Percentiles rank a stretch among this genome's conserved stretches.
These are phyloP conservation scores for Yamadazyma olivae DNA, from an alignment of 805 yeast species.

Conservation along the genomic window DNA sequence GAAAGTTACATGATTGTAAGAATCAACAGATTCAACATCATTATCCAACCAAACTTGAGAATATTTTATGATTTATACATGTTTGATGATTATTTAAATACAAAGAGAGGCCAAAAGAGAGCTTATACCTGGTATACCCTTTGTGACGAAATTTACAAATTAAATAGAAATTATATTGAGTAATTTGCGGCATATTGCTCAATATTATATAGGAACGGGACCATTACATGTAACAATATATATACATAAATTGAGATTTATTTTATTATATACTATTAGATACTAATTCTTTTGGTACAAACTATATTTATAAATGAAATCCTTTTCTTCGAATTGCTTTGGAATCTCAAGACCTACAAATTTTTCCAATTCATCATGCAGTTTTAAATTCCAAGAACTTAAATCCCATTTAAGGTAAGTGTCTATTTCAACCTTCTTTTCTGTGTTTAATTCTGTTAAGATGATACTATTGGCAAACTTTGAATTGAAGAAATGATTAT, in stretches of 20 bases:
- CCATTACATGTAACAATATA: no score
- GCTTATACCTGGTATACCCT: constrained; percentile 26
- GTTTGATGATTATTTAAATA: constrained; percentile 22
- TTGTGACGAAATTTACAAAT: constrained; percentile 26
- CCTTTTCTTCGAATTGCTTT: constrained; percentile 10
- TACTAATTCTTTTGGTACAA: constrained; percentile 8
- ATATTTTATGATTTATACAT: constrained; percentile 35
- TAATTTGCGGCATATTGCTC: constrained; percentile 1
- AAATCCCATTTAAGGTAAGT: constrained; percentile 53
- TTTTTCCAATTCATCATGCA: constrained; percentile 30
- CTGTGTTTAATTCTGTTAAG: constrained; percentile 60
- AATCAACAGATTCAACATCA: constrained; percentile 37
- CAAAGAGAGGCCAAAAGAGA: constrained; percentile 8
- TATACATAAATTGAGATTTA: no score
- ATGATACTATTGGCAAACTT: constrained; percentile 52
- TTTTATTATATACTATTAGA: neutral
- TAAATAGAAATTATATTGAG: constrained; percentile 25
- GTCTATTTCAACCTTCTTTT: constrained; percentile 57
- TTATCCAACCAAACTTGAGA: constrained; percentile 40
- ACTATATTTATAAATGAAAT: constrained; percentile 7
- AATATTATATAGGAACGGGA: no score
- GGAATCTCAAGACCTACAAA: constrained; percentile 34
- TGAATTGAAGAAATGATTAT: constrained; percentile 50
- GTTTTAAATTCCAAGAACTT: constrained; percentile 33
- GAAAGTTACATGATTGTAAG: constrained; percentile 36